Percentiles rank a stretch among this genome's conserved stretches.
phyloP scores from a whole-genome alignment of 371 early-diverging fungal species.

The Batkoa obscura region DNA sequence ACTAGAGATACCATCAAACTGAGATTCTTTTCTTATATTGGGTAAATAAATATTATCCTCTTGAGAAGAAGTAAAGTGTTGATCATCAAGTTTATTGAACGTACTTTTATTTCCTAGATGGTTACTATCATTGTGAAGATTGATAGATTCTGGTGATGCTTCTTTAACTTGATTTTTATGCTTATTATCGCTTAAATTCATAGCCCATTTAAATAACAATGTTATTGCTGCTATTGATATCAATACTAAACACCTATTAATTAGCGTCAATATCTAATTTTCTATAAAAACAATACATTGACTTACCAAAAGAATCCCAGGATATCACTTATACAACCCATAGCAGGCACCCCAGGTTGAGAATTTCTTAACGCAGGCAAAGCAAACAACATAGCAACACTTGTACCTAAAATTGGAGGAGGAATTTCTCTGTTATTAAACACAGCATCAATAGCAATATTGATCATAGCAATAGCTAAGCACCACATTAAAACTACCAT shows the following conservation, averaged over 20 bases:
- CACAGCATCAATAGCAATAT: constrained; percentile 13
- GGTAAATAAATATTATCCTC: too few relatives aligned
- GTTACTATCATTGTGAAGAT: too few relatives aligned
- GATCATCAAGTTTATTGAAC: too few relatives aligned
- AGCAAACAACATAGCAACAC: constrained; percentile 16
- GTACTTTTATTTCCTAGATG: too few relatives aligned
- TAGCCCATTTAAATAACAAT: not conserved
- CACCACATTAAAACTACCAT: constrained; percentile 21
- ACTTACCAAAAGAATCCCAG: constrained; percentile 16
- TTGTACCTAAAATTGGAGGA: constrained; percentile 15
- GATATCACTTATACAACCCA: constrained; percentile 20
- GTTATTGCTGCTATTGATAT: not conserved
- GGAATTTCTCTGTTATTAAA: constrained; percentile 10
- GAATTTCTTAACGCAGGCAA: constrained; percentile 17
- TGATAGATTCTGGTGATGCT: too few relatives aligned
- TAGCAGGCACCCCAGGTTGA: constrained; percentile 21
- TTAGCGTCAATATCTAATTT: not conserved
- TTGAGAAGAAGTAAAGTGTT: too few relatives aligned
- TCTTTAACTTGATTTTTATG: too few relatives aligned
- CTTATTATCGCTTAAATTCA: too few relatives aligned
- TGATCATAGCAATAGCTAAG: constrained; percentile 14
- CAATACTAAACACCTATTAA: constrained; percentile 4
- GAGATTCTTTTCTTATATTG: too few relatives aligned
- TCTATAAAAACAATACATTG: not conserved
- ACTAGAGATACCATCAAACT: too few relatives aligned